A percentile compares a stretch with the other conserved stretches of the same genome.
phyloP scores from a whole-genome alignment of 2,329 filamentous ascomycete genomes.

The Diaporthe sp. region DNA sequence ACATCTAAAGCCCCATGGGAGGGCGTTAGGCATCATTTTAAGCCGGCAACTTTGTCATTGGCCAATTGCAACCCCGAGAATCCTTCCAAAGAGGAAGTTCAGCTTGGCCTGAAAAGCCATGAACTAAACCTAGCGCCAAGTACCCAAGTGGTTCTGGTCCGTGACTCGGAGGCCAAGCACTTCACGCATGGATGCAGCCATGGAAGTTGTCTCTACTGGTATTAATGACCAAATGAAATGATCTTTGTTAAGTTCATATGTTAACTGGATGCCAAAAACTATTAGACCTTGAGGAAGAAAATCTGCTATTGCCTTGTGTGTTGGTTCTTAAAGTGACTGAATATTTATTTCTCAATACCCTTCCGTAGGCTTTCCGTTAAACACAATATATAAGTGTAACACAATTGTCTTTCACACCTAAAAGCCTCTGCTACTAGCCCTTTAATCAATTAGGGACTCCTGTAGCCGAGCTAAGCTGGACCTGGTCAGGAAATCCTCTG shows the following conservation, averaged over 20 bases:
- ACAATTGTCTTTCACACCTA: neutral
- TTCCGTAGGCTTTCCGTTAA: too few relatives aligned
- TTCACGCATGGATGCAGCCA: too few relatives aligned
- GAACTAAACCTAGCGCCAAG: neutral
- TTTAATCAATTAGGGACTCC: neutral
- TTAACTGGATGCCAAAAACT: too few relatives aligned
- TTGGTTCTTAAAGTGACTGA: neutral
- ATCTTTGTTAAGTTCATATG: too few relatives aligned
- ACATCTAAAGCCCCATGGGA: neutral
- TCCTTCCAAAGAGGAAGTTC: neutral
- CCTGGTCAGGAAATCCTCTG: conserved; percentile 1
- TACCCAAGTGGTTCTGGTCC: too few relatives aligned
- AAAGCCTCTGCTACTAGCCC: too few relatives aligned
- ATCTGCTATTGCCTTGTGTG: too few relatives aligned
- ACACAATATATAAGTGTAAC: too few relatives aligned
- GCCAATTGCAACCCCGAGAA: neutral
- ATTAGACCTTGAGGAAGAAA: too few relatives aligned
- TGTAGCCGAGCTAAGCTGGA: neutral
- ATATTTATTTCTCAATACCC: neutral
- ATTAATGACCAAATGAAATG: too few relatives aligned
- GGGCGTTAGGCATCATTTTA: neutral
- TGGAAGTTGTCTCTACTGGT: too few relatives aligned
- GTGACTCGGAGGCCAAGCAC: too few relatives aligned
- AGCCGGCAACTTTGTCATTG: neutral
- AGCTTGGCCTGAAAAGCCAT: neutral